Evolutionary conservation across 2,329 filamentous ascomycete species (phyloP), one percentile per base, ranked within the genome.

Genomic region (Colletotrichum plurivorum): DNA sequence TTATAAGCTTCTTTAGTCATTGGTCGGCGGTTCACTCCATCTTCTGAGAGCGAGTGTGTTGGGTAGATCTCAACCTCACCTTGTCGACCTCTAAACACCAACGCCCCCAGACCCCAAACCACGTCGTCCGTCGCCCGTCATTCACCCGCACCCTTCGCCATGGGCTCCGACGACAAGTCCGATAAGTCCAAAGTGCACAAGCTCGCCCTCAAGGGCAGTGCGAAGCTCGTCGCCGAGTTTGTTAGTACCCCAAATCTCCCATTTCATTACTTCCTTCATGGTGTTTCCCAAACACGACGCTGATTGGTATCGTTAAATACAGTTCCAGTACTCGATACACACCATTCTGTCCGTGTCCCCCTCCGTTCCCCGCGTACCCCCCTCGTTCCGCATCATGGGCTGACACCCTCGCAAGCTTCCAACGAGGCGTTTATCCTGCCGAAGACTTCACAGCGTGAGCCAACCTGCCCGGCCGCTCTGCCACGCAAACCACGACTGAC

Each of bases 321-420:
- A 93, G 89, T 99, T 99, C 78, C 94, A 99, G 86, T 99, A 97
- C 82, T 98, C 94, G 1, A 98, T 98, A 78, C 96, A 99, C 78
- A 97, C 95, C 0, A 98, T 99, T 68, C 86, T 99, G 90, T 96
- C 87, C 76, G 89, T 75, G 41, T 6, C 2, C 5, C 5, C 13
- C 15, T n/a, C 2, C 46, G 8, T 1, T n/a, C 18, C 25, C 25
- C 20, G n/a, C n/a, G 18, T 16, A 5, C 22, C 8, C n/a, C 12
- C 1, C 1, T 36, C 49, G 27, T 2, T 51, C 7, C 20, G 46
- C 48, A 41, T 56, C 15, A 55, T 69, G 48, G 73, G 36, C 16
- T 13, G 16, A 61, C 52, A 70, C 75, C 41, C 4, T 16, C 12
- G 43, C 16, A 74, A 95, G 93, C 60, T 98, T 97, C 82, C 95